Conservation (phyloP, 192 early-diverging fungal species). For the Radiomyces spectabilis region DNA sequence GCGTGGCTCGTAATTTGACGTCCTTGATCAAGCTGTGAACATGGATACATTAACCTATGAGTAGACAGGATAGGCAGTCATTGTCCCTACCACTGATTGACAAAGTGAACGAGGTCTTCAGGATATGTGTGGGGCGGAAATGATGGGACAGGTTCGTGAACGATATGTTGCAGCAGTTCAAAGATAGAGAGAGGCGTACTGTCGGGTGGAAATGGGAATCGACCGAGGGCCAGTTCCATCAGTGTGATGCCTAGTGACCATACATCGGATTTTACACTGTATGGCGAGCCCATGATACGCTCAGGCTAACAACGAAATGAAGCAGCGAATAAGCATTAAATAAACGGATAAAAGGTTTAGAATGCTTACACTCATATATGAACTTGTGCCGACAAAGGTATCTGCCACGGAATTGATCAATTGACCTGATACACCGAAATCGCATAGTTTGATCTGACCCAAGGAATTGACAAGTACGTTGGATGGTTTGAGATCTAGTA, state of each 20-base stretch:
- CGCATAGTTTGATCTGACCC: constrained; percentile 74
- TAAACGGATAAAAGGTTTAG: neutral
- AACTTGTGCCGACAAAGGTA: constrained; percentile 78
- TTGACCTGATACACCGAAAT: constrained; percentile 90
- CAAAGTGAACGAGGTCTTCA: constrained; percentile 67
- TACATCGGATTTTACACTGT: constrained; percentile 77
- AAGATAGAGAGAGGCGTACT: constrained; percentile 69
- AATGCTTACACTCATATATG: constrained; percentile 71
- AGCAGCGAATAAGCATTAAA: too few species aligned
- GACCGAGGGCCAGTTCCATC: constrained; percentile 73
- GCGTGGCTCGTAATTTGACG: constrained; percentile 48
- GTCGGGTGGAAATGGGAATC: constrained; percentile 69
- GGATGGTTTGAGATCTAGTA: constrained; percentile 73
- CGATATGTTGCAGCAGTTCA: constrained; percentile 90
- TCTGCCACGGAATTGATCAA: constrained; percentile 77
- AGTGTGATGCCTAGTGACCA: constrained; percentile 75
- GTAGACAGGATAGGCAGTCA: neutral
- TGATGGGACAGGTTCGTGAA: constrained; percentile 76
- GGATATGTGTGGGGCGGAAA: constrained; percentile 73
- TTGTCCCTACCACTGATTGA: constrained; percentile 52
- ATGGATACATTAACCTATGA: neutral
- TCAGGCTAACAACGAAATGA: constrained; percentile 52
- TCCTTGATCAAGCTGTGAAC: constrained; percentile 49
- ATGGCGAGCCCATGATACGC: constrained; percentile 68
- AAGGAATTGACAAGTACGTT: constrained; percentile 77